These are phyloP conservation scores for Calamus simplicifolius DNA, from an alignment of 176 grass and related monocot genomes.

Conservation along the genomic window DNA sequence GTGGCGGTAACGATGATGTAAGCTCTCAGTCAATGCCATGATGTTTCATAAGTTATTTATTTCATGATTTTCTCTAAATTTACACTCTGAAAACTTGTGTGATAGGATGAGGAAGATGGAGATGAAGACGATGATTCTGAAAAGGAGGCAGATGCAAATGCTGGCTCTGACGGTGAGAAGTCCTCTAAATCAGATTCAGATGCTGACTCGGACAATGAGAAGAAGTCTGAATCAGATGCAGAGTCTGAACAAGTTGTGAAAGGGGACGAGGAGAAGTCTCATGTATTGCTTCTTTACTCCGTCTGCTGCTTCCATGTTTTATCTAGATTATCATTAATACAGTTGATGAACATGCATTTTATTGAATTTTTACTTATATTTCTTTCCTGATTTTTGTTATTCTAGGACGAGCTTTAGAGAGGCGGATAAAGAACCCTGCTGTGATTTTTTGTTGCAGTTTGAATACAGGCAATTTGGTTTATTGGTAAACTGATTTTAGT, in stretches of 20 bases:
- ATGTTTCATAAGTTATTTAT: too few species aligned
- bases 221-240: too few species aligned
- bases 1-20: background rate
- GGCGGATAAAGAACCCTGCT: background rate
- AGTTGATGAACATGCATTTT: background rate
- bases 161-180: conserved; percentile 2
- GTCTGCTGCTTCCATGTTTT: background rate
- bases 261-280: background rate
- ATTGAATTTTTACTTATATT: background rate
- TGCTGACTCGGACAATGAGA: conserved; percentile 2
- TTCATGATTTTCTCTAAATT: too few species aligned
- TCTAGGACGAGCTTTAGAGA: conserved; percentile 26
- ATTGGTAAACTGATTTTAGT: background rate
- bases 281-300: background rate
- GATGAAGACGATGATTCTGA: background rate
- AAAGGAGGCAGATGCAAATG: background rate
- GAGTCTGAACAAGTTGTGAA: background rate
- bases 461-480: background rate
- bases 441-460: background rate
- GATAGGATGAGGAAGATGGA: conserved; percentile 2
- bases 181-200: background rate
- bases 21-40: background rate
- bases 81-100: too few species aligned
- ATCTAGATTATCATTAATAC: background rate
- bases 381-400: background rate